These are phyloP conservation scores for Lentinula aciculospora DNA, from an alignment of 768 basidiomycete species.

Conservation along the genomic window DNA sequence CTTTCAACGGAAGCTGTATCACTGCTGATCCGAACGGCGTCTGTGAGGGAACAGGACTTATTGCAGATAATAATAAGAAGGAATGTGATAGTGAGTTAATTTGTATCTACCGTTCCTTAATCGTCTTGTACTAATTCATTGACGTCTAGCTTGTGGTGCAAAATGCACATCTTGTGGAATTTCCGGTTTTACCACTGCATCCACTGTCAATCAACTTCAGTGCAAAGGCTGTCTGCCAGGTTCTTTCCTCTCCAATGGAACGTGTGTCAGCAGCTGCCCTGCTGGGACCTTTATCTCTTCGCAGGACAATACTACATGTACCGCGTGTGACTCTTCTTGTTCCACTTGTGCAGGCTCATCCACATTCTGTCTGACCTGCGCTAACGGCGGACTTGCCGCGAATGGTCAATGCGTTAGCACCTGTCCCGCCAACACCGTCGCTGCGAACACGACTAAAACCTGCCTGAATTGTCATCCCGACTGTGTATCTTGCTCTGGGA, in stretches of 20 bases:
- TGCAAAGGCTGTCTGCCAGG: slow-evolving; percentile 81
- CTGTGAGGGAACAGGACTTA: slow-evolving; percentile 62
- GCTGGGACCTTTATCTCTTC: slow-evolving; percentile 67
- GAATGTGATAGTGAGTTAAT: slow-evolving; percentile 71
- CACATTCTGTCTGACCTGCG: slow-evolving; percentile 71
- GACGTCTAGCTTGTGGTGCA: slow-evolving; percentile 65
- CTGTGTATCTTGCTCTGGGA: slow-evolving; percentile 78
- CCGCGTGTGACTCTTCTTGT: slow-evolving; percentile 74
- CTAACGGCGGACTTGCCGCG: slow-evolving; percentile 58
- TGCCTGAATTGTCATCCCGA: slow-evolving; percentile 80
- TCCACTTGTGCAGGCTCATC: slow-evolving; percentile 63
- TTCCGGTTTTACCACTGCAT: slow-evolving; percentile 62
- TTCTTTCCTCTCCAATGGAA: slow-evolving; percentile 61
- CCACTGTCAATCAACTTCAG: slow-evolving; percentile 58
- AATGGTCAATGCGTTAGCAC: slow-evolving; percentile 68
- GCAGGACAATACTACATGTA: slow-evolving; percentile 69
- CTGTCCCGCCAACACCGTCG: slow-evolving; percentile 71
- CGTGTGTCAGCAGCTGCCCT: slow-evolving; percentile 69
- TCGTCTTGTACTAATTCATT: slow-evolving; percentile 1
- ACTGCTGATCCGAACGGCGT: slow-evolving; percentile 59
- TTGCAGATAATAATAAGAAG: slow-evolving; percentile 79
- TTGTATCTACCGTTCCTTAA: not conserved
- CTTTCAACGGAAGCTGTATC: slow-evolving; percentile 70
- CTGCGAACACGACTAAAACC: slow-evolving; percentile 24
- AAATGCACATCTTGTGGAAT: slow-evolving; percentile 79